These are phyloP conservation scores for Metarhizium brunneum DNA, from an alignment of 2,329 filamentous ascomycete genomes.

Conservation along the genomic window DNA sequence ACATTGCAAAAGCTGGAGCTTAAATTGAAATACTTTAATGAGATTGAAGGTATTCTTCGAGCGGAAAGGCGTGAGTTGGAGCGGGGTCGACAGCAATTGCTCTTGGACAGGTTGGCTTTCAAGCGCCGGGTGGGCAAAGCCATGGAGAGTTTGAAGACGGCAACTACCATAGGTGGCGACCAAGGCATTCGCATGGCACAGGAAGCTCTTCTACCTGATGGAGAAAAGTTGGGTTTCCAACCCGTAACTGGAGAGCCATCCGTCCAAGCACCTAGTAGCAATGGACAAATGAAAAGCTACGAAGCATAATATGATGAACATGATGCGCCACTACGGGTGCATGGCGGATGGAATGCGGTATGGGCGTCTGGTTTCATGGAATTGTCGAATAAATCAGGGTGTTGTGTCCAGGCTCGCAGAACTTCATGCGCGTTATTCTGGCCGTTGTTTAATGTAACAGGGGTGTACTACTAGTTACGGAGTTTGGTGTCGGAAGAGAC, in stretches of 20 bases:
- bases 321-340: background rate
- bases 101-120: slow-evolving; percentile 84
- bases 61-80: slow-evolving; percentile 91
- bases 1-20: slow-evolving; percentile 93
- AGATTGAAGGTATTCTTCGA: slow-evolving; percentile 87
- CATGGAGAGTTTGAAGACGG: slow-evolving; percentile 63
- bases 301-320: slow-evolving; percentile 32
- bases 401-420: background rate
- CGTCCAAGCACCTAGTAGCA: slow-evolving; percentile 45
- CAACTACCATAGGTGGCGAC: slow-evolving; percentile 38
- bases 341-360: background rate
- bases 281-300: slow-evolving; percentile 47
- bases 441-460: background rate
- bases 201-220: slow-evolving; percentile 33
- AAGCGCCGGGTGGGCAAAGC: slow-evolving; percentile 78
- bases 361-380: background rate
- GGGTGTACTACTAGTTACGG: slow-evolving; percentile 2
- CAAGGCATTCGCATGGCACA: slow-evolving; percentile 38
- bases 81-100: slow-evolving; percentile 82
- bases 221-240: slow-evolving; percentile 45
- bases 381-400: background rate
- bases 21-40: slow-evolving; percentile 91
- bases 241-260: slow-evolving; percentile 30
- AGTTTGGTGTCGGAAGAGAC: slow-evolving; percentile 2
- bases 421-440: background rate